Base-by-base conservation (phyloP, 148 eudicot species). In the Linanthus parryae region DNA sequence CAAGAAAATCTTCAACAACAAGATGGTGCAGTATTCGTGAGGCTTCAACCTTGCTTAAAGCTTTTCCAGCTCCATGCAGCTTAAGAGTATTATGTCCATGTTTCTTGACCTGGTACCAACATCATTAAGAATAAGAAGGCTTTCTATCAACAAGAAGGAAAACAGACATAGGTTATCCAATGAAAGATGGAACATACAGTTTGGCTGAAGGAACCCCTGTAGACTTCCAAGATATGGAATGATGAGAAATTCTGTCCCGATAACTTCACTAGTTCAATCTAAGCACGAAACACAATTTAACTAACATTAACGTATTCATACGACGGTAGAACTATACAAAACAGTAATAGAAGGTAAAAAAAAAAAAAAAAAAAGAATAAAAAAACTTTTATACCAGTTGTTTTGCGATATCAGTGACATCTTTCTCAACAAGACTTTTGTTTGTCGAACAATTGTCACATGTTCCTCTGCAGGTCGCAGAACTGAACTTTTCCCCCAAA, bases 21-120 rank as follows among this genome's bases (percentile, higher is more conserved):
- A 88, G 77, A 74, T 84, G 80, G 38, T 92, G 96, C 44, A 88
- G 63, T 37, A 88, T 76, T 44, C 90, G 79, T 48, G 87, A 84
- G 14, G 97, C 94, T 75, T 88, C 97, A 48, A 90, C 90, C 60
- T 84, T 88, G 38, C 84, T 76, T 44, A 88, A 52, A 58, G 65
- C 73, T 73, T 88, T 88, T 55, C 97, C 97, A 68, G 89, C 82
- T 62, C 94, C 97, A 63, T 88, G 90, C 70, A 84, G 63, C 35
- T 71, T 70, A 66, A 81, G 54, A 44, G 54, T 55, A 30, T 88
- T 67, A 67, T 88, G 96, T 28, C 66, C 68, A 58, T 84, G 80
- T 53, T 77, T 88, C 76, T 84, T 88, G 53, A 84, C 84, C 97
- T 88, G 64, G 26, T n/a, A 47, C 44, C 17, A 61, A 38, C 21